Percentiles rank a stretch among this genome's conserved stretches.
These are phyloP conservation scores for Sclerotinia spermophila DNA, from an alignment of 2,329 filamentous ascomycete genomes.

Conservation along the genomic window DNA sequence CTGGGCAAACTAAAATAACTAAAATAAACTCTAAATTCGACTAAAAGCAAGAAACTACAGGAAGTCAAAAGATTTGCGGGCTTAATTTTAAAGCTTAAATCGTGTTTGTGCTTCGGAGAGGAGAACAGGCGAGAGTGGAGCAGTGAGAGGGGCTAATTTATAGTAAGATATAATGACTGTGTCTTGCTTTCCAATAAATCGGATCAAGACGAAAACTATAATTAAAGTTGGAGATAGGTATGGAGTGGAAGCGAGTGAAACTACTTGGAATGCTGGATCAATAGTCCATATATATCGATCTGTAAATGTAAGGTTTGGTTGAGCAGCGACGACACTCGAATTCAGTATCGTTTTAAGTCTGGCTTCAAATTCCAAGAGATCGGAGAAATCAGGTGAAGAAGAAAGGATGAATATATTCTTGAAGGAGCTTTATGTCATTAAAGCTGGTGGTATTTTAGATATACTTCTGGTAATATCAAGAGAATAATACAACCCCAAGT, in stretches of 20 bases:
- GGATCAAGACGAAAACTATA: neutral
- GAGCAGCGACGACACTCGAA: neutral
- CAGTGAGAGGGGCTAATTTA: neutral
- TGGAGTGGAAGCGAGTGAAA: neutral
- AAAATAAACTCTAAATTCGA: neutral
- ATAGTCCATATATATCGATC: neutral
- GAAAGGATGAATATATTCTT: neutral
- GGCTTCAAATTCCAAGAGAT: no score
- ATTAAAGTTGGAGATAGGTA: fast-evolving
- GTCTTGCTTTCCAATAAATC: neutral
- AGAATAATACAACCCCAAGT: no score
- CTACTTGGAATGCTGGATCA: neutral
- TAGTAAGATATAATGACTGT: neutral
- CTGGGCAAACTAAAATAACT: fast-evolving
- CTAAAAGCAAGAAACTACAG: neutral
- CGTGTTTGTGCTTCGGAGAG: neutral
- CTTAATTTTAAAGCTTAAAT: neutral
- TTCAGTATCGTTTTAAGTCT: neutral
- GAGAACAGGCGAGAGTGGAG: neutral
- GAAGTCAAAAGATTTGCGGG: neutral
- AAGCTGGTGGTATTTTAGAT: no score
- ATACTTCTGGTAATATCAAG: no score
- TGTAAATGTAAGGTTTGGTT: neutral
- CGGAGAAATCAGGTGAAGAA: no score
- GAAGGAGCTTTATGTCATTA: no score